Percentiles rank a stretch among this genome's conserved stretches.
Conservation (phyloP, 441 rosid species). For the Populus hybrid region DNA sequence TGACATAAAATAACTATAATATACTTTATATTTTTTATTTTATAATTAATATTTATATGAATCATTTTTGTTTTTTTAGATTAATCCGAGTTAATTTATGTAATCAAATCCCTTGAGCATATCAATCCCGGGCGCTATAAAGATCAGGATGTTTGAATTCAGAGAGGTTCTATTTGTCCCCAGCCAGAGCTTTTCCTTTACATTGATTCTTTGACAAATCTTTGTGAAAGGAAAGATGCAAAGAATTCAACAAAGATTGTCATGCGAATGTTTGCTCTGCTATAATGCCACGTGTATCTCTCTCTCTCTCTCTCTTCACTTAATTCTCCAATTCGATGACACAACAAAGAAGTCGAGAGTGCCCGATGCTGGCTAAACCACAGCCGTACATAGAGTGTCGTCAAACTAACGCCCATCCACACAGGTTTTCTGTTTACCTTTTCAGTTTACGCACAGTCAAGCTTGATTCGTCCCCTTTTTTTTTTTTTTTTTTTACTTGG, state of each 20-base stretch:
- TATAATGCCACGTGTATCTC: neutral
- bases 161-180: neutral
- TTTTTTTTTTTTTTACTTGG: no score
- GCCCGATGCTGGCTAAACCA: neutral
- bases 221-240: conserved; percentile 9
- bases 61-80: no score
- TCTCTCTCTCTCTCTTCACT: neutral
- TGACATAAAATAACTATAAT: no score
- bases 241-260: neutral
- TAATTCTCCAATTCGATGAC: neutral
- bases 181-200: conserved; percentile 7
- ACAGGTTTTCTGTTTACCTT: no score
- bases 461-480: no score
- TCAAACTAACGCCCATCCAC: neutral
- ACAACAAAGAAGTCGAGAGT: neutral
- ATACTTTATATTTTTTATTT: no score
- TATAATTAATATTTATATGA: no score
- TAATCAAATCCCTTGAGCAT: no score
- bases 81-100: accelerated
- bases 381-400: neutral
- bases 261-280: neutral
- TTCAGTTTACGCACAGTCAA: no score
- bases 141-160: conserved; percentile 5
- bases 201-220: conserved; percentile 12
- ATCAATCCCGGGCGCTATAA: no score